Conservation (phyloP, 192 early-diverging fungal species). For the Chytriomyces confervae region DNA sequence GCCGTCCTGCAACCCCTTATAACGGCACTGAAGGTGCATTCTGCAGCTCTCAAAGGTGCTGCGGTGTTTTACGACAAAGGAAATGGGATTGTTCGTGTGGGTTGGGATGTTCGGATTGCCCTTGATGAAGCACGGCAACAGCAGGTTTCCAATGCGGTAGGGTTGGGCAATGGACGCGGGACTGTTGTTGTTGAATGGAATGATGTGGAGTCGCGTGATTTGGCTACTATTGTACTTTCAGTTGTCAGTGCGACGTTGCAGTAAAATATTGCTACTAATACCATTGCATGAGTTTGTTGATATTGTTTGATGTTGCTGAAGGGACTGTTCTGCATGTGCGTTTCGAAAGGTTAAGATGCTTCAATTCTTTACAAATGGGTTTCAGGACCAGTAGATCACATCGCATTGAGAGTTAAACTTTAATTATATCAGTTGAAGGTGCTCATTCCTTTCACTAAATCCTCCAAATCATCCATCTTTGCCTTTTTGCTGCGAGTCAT, state of each 20-base stretch:
- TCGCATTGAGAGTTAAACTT: neutral
- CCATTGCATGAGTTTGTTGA: no score
- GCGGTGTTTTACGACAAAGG: neutral
- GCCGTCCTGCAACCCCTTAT: neutral
- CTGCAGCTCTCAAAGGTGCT: neutral
- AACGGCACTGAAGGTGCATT: neutral
- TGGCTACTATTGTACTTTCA: conserved; percentile 13
- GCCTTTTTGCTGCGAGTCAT: neutral
- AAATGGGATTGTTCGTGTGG: conserved; percentile 1
- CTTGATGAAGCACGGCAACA: neutral
- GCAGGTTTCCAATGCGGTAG: no score
- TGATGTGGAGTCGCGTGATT: neutral
- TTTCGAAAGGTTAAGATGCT: no score
- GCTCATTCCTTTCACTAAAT: conserved; percentile 29
- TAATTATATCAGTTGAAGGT: conserved; percentile 2
- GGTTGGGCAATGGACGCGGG: neutral
- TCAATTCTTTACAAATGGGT: no score
- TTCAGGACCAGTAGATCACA: no score
- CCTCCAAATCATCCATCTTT: conserved; percentile 24
- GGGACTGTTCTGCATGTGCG: no score
- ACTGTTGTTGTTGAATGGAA: conserved; percentile 25
- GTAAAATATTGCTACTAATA: neutral
- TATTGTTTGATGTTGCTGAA: no score
- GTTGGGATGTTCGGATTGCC: neutral
- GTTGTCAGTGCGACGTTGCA: conserved; percentile 13